Base-by-base conservation (phyloP, 352 stramenopile genomes). In the Aphanomyces stellatus region DNA sequence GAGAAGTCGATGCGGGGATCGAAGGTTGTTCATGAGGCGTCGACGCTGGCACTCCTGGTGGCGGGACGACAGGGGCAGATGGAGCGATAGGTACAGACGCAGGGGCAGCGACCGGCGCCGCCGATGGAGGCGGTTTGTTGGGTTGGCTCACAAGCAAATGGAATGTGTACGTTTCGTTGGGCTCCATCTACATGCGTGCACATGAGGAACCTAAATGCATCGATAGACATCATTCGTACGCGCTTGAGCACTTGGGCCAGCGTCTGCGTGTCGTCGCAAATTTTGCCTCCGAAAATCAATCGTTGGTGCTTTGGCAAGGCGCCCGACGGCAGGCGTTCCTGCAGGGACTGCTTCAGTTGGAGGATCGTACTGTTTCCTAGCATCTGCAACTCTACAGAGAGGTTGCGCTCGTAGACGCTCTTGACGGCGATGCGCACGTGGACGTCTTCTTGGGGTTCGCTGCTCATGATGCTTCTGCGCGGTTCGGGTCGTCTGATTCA, bases 201-300 rank as follows among this genome's bases (percentile, higher is more conserved):
- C 6, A 27, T 57, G 24, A 57, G n/a, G 28, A 37, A 7, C 24
- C 5, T 25, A 51, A 17, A 51, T 43, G 11, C 24, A 19, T 15
- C 30, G 24, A 5, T 63, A 40, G 8, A 4, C 17, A 25, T n/a
- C 11, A 31, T 8, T 11, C n/a, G 30, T 67, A 67, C 60, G 37
- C 60, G 40, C 35, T 67, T 67, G 41, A 67, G 60, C 17, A 67
- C 49, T 67, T 67, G 46, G 0, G 64, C 66, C 30, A 94, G 74
- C 53, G 68, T 66, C 56, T 88, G 72, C 22, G 71, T 64, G 65
- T 94, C 82, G 30, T 73, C 68, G 74, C 85, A 94, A 67, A 94
- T 88, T 75, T 94, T 92, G 72, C 86, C 86, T 35, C 83, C 86
- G 35, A 94, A 94, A 49, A 94, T 94, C 65, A 94, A 77, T 49